These are phyloP conservation scores for Picea sitchensis DNA, from an alignment of 75 land plant genomes.

Conservation along the genomic window DNA sequence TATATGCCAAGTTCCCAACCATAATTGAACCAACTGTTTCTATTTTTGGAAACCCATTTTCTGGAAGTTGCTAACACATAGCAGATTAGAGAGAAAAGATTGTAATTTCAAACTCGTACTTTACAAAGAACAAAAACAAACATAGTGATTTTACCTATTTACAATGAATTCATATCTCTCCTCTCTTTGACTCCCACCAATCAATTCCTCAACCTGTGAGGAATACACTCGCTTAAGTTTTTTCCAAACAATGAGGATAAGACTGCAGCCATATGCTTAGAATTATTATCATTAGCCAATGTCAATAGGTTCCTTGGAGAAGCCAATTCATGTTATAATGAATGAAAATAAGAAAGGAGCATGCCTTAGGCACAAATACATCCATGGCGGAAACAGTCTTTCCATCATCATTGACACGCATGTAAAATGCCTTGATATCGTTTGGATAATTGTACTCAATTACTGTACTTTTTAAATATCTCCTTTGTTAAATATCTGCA, in stretches of 20 bases:
- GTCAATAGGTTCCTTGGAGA: not conserved
- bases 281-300: not conserved
- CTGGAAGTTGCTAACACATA: too few relatives aligned
- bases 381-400: slow-evolving; percentile 81
- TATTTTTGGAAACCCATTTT: too few relatives aligned
- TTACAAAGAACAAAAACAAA: too few relatives aligned
- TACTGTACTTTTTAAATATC: slow-evolving; percentile 80
- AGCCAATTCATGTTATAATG: not conserved
- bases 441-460: slow-evolving; percentile 98
- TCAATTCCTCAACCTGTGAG: slow-evolving; percentile 17
- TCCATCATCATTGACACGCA: slow-evolving; percentile 91
- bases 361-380: too few relatives aligned
- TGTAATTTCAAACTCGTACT: too few relatives aligned
- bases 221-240: not conserved
- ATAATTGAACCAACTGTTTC: too few relatives aligned
- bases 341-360: not conserved
- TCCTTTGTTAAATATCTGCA: slow-evolving; percentile 87
- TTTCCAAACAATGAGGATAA: not conserved
- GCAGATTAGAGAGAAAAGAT: too few relatives aligned
- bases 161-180: too few relatives aligned
- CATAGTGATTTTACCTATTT: too few relatives aligned
- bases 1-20: too few relatives aligned
- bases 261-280: not conserved
- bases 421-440: slow-evolving; percentile 91
- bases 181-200: too few relatives aligned